phyloP scores from a whole-genome alignment of 257 asterid genomes.

The Plantago elongata region DNA sequence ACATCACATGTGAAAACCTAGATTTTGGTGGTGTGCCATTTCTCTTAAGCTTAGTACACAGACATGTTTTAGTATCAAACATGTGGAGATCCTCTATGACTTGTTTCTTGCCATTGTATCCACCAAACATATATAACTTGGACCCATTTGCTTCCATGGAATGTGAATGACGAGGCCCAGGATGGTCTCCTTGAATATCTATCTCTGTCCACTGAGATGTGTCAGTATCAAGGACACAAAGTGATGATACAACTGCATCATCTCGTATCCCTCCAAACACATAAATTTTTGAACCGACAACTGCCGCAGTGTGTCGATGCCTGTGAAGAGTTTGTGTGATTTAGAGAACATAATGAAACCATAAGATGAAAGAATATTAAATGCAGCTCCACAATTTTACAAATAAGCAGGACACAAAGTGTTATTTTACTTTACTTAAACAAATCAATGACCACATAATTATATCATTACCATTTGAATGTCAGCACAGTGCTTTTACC shows the following conservation, averaged over 20 bases:
- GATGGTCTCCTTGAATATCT: slow-evolving; percentile 51
- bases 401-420: slow-evolving; percentile 1
- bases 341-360: slow-evolving; percentile 18
- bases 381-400: background rate
- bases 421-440: background rate
- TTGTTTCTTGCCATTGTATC: slow-evolving; percentile 77
- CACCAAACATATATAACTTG: slow-evolving; percentile 70
- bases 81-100: slow-evolving; percentile 66
- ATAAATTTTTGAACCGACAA: slow-evolving; percentile 65
- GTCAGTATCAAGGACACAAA: slow-evolving; percentile 58
- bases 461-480: slow-evolving; percentile 10
- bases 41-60: slow-evolving; percentile 56
- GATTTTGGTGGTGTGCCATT: slow-evolving; percentile 57
- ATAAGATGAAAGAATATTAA: slow-evolving; percentile 10
- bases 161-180: slow-evolving; percentile 92
- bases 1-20: slow-evolving; percentile 89
- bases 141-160: slow-evolving; percentile 59
- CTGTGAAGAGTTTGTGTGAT: slow-evolving; percentile 33
- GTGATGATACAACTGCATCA: slow-evolving; percentile 50
- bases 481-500: slow-evolving; percentile 1
- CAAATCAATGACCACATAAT: slow-evolving; percentile 1
- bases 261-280: slow-evolving; percentile 73
- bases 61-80: slow-evolving; percentile 48
- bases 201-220: slow-evolving; percentile 61
- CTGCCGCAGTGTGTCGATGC: slow-evolving; percentile 93